Conservation (phyloP, 139 green algal species). For the Chlamydomonas schloesseri region DNA sequence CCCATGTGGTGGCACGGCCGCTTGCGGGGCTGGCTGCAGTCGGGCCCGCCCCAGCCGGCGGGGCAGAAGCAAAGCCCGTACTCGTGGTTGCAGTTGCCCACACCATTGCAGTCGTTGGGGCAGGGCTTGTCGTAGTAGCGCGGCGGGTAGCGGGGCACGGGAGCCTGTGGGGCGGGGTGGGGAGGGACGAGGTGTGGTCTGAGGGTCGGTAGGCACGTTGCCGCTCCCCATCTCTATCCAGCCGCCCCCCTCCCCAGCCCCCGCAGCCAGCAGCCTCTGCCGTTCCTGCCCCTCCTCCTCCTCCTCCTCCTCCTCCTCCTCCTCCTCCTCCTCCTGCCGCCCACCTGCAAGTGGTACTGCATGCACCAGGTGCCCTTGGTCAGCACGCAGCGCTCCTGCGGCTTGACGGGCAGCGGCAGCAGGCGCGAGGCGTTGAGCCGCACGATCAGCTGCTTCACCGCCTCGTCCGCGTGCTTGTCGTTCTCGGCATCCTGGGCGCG, state of each 20-base stretch:
- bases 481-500: slow-evolving; percentile 24
- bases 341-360: slow-evolving; percentile 19
- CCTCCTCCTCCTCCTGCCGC: not conserved
- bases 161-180: not conserved
- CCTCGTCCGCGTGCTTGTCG: slow-evolving; percentile 3
- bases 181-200: too few relatives aligned
- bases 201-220: too few relatives aligned
- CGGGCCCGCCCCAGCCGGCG: slow-evolving; percentile 61
- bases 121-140: slow-evolving; percentile 39
- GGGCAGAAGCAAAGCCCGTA: slow-evolving; percentile 58
- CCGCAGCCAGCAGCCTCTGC: too few relatives aligned
- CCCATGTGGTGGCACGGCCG: slow-evolving; percentile 61
- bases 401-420: not conserved
- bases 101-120: slow-evolving; percentile 53
- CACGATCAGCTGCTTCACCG: not conserved
- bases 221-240: too few relatives aligned
- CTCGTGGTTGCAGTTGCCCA: slow-evolving; percentile 55
- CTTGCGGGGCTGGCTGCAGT: slow-evolving; percentile 49
- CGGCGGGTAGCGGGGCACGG: slow-evolving; percentile 10
- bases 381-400: not conserved
- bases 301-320: not conserved
- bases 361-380: slow-evolving; percentile 13
- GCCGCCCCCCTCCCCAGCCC: too few relatives aligned
- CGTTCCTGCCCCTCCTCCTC: not conserved
- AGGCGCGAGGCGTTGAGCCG: slow-evolving; percentile 18